Evolutionary conservation across 352 stramenopile genomes (phyloP), one percentile per base, ranked within the genome.

Genomic region (Blastocystis sp.): DNA sequence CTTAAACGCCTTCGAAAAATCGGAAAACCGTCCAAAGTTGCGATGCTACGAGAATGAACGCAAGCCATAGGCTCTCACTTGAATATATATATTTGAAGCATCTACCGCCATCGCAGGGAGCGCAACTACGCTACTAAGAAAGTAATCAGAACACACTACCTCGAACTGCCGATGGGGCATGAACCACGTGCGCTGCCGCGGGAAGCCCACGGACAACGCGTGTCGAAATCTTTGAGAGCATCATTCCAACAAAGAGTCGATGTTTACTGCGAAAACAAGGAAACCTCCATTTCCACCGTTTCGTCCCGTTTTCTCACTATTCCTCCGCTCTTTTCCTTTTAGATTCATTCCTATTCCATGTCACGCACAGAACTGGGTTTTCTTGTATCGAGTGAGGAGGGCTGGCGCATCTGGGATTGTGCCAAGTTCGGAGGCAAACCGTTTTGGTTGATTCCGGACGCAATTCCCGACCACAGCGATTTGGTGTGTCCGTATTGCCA

Each of bases 341-440:
- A 19, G 45, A 55, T 6, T 16, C 9, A 19, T 55, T 1, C 45
- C 45, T 16, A 1, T 16, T 19, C 9, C 45, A 55, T 55, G 45
- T 55, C 45, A 19, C 45, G 45, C 45, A 55, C 45, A 9, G 79
- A 89, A 51, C 79, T 89, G 24, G 79, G 63, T 19, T 89, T 89
- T 89, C 51, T 80, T 9, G 79, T 89, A 29, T 80, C 79, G 2
- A 69, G 37, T 9, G 63, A 89, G 51, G 79, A 89, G 6, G 29
- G 66, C 51, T 89, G 79, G 79, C 35, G 29, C 9, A 79, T 89
- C 26, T 89, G 79, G 79, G 79, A 89, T 89, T 80, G 59, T 0
- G 67, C 63, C 24, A 89, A 89, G 31, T 80, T 89, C 41, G 79
- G 79, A 50, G 79, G 79, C 31, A 89, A 89, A 24, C 79, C 79